phyloP scores from a whole-genome alignment of 1,284 basidiomycete species.

The Sporisorium reilianum region DNA sequence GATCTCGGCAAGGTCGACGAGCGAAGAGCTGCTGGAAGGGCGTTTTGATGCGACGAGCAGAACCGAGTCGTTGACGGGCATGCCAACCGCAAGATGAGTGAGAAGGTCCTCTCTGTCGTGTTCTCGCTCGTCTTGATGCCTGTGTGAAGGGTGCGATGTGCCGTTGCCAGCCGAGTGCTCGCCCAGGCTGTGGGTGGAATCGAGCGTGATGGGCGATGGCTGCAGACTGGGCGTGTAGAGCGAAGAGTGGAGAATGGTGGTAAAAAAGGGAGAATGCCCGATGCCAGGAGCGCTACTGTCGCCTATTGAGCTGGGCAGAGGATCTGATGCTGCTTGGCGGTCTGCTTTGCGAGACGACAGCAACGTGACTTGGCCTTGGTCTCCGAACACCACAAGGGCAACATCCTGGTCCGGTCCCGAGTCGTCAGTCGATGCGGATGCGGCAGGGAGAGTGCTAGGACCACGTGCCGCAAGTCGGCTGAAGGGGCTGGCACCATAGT shows the following conservation, averaged over 20 bases:
- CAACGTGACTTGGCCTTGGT: conserved; percentile 38
- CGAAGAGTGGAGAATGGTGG: conserved; percentile 28
- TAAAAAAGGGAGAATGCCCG: conserved; percentile 13
- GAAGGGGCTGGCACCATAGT: conserved; percentile 29
- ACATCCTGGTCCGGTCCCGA: conserved; percentile 28
- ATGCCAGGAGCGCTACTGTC: neutral
- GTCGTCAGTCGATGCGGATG: conserved; percentile 12
- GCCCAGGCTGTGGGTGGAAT: conserved; percentile 14
- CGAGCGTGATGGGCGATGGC: conserved; percentile 44
- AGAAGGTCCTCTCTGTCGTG: conserved; percentile 4
- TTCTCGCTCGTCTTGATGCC: neutral
- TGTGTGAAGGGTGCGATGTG: conserved; percentile 2
- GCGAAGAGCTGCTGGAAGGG: conserved; percentile 1
- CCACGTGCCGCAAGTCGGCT: conserved; percentile 29
- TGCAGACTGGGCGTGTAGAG: conserved; percentile 36
- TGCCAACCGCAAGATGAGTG: conserved; percentile 46
- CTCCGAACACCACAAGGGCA: conserved; percentile 40
- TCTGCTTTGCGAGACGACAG: conserved; percentile 30
- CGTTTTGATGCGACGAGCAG: conserved; percentile 41
- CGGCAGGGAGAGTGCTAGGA: conserved; percentile 14
- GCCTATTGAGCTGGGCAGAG: neutral
- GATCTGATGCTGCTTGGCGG: conserved; percentile 3
- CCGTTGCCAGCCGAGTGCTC: conserved; percentile 1
- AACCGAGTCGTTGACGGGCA: conserved; percentile 32
- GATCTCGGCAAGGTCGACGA: conserved; percentile 40